Evolutionary conservation across 2,329 filamentous ascomycete species (phyloP), one percentile per base, ranked within the genome.

Genomic region (Amylocarpus encephaloides): DNA sequence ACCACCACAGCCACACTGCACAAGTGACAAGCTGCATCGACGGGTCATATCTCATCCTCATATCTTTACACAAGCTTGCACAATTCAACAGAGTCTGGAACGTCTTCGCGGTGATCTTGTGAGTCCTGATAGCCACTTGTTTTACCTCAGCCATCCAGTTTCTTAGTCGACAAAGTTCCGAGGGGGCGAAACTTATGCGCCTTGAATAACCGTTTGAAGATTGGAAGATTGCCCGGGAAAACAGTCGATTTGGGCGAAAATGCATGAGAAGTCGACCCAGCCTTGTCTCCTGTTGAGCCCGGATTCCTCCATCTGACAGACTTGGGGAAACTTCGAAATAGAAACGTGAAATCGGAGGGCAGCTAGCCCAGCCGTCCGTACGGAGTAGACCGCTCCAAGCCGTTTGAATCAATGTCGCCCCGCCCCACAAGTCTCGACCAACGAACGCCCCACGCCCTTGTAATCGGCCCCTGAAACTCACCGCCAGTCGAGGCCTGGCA

Each of bases 381-480:
- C n/a, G n/a, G n/a, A n/a, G n/a, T 34, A 16, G n/a, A n/a, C 38
- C 34, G n/a, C n/a, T 49, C 38, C 42, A 41, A 50, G 41, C 18
- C 35, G 29, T 34, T 40, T 34, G 33, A 35, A 50, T 38, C 43
- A 49, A 43, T 32, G n/a, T n/a, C n/a, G n/a, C 34, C 30, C 33
- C 45, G 29, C 26, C 10, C 12, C 12, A 4, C 15, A 43, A 44
- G 36, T n/a, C 9, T 22, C 18, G 35, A 12, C 22, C 15, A 35
- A 32, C 29, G 22, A 26, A 26, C 22, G 22, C 7, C 22, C 22
- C 22, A 26, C 22, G 7, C 22, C 22, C 7, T 26, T 26, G 22
- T 19, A 41, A 32, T 33, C 36, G 19, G 43, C 54, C 58, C 55
- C 53, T 60, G 58, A 59, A 59, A 59, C 59, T 60, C 57, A 60